phyloP scores from a whole-genome alignment of 2,329 filamentous ascomycete species.

The Basipetospora chlamydospora region DNA sequence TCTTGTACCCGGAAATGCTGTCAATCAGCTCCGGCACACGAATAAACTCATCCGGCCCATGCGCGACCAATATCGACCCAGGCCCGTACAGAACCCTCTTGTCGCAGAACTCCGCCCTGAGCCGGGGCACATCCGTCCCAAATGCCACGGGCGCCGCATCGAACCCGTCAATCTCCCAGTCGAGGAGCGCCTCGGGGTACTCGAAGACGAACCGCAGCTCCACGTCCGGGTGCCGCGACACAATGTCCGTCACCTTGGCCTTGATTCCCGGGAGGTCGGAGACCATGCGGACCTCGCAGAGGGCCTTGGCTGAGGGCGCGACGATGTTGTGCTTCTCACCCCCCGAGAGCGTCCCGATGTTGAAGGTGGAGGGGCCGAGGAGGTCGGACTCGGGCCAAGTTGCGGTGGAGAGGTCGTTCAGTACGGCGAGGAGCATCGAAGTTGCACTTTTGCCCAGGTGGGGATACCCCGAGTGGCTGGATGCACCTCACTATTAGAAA shows the following conservation, averaged over 20 bases:
- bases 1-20: constrained; percentile 23
- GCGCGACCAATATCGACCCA: constrained; percentile 70
- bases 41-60: constrained; percentile 70
- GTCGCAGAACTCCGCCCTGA: constrained; percentile 51
- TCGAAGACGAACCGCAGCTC: constrained; percentile 20
- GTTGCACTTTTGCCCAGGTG: constrained; percentile 54
- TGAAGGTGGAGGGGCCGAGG: constrained; percentile 71
- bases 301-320: constrained; percentile 20
- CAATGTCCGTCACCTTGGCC: constrained; percentile 16
- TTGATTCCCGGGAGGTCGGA: constrained; percentile 19
- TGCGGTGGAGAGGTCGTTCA: constrained; percentile 17
- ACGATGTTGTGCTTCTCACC: constrained; percentile 64
- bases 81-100: constrained; percentile 53
- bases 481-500: neutral
- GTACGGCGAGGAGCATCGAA: constrained; percentile 15
- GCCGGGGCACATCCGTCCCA: constrained; percentile 76
- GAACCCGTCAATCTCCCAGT: constrained; percentile 32
- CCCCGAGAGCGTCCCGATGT: constrained; percentile 66
- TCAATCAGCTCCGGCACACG: constrained; percentile 19
- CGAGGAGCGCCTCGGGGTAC: constrained; percentile 22
- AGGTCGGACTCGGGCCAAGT: constrained; percentile 20
- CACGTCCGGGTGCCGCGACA: constrained; percentile 18
- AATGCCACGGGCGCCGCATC: constrained; percentile 76
- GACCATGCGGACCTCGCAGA: constrained; percentile 24
- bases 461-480: constrained; percentile 80